These are phyloP conservation scores for Leishmania turanica DNA, from an alignment of 208 protist species.

Conservation along the genomic window DNA sequence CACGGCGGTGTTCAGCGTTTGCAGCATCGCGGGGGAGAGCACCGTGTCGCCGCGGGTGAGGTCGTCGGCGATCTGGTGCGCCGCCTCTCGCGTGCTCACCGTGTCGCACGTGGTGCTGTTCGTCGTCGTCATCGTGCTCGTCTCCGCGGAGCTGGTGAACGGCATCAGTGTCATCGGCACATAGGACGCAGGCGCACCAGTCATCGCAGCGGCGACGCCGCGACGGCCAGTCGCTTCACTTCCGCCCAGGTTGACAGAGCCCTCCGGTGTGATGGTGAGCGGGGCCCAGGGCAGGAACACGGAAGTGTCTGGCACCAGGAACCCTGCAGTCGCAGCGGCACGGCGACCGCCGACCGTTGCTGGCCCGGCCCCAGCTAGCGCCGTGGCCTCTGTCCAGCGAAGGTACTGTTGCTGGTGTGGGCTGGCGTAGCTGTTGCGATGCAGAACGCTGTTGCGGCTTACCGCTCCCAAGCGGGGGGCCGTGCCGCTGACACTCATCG, in stretches of 20 bases:
- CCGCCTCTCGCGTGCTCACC: constrained; percentile 10
- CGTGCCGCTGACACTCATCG: constrained; percentile 10
- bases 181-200: neutral
- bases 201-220: neutral
- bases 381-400: neutral
- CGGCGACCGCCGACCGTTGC: neutral
- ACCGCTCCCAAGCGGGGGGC: constrained; percentile 7
- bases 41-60: neutral
- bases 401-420: constrained; percentile 19
- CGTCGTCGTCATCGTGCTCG: constrained; percentile 19
- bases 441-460: constrained; percentile 7
- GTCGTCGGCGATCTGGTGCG: constrained; percentile 11
- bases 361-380: neutral
- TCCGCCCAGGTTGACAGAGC: constrained; percentile 38
- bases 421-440: constrained; percentile 13
- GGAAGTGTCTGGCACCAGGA: constrained; percentile 44
- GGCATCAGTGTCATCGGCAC: constrained; percentile 20
- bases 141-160: constrained; percentile 32
- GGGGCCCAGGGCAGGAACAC: constrained; percentile 74
- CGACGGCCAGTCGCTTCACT: neutral
- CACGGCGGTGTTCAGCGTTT: constrained; percentile 1
- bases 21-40: neutral
- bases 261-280: constrained; percentile 61
- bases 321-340: neutral
- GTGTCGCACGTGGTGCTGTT: constrained; percentile 7